Percentiles rank a stretch among this genome's conserved stretches.
Evolutionary conservation across 352 stramenopile species (phyloP).

Genomic region (Pelagophyceae sp.): DNA sequence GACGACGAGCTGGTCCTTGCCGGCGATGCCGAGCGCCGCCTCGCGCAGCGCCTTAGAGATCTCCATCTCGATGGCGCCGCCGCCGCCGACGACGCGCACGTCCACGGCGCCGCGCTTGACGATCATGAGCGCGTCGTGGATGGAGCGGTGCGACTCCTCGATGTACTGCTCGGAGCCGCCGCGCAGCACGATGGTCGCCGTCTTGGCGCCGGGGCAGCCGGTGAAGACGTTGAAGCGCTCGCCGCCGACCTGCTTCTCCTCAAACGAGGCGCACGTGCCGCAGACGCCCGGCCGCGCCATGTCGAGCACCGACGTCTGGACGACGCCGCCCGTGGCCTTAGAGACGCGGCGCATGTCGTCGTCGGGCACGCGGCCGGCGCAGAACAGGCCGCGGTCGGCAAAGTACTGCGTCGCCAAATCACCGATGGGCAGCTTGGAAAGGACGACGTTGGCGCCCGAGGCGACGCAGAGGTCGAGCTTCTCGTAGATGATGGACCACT

Average conservation of each 20-base stretch:
- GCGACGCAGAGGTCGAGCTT: slow-evolving; percentile 80
- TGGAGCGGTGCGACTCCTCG: slow-evolving; percentile 90
- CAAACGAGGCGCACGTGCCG: slow-evolving; percentile 86
- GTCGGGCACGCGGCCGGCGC: slow-evolving; percentile 86
- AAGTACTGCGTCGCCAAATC: slow-evolving; percentile 79
- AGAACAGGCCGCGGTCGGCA: slow-evolving; percentile 93
- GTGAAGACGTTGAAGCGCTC: slow-evolving; percentile 98
- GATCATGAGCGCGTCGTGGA: slow-evolving; percentile 97
- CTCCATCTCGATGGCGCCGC: slow-evolving; percentile 40
- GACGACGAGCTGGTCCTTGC: slow-evolving; percentile 93
- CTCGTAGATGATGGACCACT: slow-evolving; percentile 99
- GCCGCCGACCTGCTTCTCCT: slow-evolving; percentile 92
- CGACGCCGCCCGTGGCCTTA: slow-evolving; percentile 82
- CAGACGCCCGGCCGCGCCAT: slow-evolving; percentile 71
- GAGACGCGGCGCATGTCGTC: slow-evolving; percentile 93
- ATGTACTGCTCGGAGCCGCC: slow-evolving; percentile 94
- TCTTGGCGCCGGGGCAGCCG: slow-evolving; percentile 83
- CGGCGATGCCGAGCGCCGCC: slow-evolving; percentile 85
- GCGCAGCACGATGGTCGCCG: slow-evolving; percentile 90
- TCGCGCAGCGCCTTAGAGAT: slow-evolving; percentile 78
- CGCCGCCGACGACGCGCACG: slow-evolving; percentile 56
- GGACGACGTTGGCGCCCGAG: slow-evolving; percentile 90
- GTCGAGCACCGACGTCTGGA: slow-evolving; percentile 86
- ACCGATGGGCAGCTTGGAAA: slow-evolving; percentile 87
- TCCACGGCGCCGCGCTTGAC: slow-evolving; percentile 87